Evolutionary conservation across 352 stramenopile genomes (phyloP).

Genomic region (Aphanomyces cochlioides): DNA sequence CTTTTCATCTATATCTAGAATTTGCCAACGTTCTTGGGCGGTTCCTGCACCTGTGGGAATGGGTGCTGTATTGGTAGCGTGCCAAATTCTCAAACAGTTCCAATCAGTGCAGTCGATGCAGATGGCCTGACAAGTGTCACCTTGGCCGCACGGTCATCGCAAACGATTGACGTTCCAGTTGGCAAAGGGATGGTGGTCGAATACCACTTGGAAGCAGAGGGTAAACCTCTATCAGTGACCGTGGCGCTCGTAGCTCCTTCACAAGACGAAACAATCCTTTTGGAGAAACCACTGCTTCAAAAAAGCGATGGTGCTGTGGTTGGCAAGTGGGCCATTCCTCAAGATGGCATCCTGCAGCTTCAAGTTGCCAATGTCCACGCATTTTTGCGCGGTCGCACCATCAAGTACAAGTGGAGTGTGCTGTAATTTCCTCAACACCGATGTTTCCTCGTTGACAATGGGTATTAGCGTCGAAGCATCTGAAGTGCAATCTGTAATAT

Average conservation of each 20-base stretch:
- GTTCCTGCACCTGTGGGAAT: background rate
- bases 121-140: conserved; percentile 8
- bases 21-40: conserved; percentile 22
- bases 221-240: conserved; percentile 4
- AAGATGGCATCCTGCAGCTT: background rate
- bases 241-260: background rate
- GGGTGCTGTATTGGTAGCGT: conserved; percentile 17
- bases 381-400: background rate
- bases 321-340: background rate
- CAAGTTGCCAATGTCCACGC: background rate
- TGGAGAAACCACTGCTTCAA: background rate
- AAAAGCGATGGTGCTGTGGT: background rate
- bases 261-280: background rate
- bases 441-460: no score
- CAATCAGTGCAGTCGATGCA: background rate
- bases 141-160: background rate
- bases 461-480: no score
- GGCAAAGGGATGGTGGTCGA: background rate
- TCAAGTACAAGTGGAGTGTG: conserved; percentile 9
- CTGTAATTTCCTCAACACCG: no score
- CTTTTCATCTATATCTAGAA: background rate
- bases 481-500: no score
- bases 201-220: background rate
- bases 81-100: conserved; percentile 24
- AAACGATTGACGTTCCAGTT: conserved; percentile 13